phyloP scores from a whole-genome alignment of 108 stramenopile genomes.

The Nitzschia sp. region DNA sequence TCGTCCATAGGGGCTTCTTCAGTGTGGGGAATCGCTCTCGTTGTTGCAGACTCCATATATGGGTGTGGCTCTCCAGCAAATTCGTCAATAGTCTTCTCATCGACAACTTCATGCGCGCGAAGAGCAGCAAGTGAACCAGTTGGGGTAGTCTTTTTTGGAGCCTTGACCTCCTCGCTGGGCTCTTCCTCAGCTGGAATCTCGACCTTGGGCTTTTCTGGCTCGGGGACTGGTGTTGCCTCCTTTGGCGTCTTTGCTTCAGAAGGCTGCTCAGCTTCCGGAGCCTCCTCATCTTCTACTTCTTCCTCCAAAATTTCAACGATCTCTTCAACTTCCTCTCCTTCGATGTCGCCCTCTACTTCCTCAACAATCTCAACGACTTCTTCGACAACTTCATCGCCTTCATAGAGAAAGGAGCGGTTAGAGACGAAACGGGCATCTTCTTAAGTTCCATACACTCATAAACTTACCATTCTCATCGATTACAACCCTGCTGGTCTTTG shows the following conservation, averaged over 20 bases:
- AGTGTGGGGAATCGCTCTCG: not conserved
- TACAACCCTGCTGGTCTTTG: too few species aligned
- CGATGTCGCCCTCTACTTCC: slow-evolving; percentile 15
- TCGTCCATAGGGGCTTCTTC: slow-evolving; percentile 20
- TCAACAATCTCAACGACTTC: slow-evolving; percentile 21
- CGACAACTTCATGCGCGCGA: not conserved
- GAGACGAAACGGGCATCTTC: too few species aligned
- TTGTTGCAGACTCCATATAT: not conserved
- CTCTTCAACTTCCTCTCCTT: slow-evolving; percentile 17
- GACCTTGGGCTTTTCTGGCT: not conserved
- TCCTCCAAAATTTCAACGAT: slow-evolving; percentile 20
- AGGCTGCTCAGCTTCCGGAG: not conserved
- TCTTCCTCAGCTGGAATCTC: not conserved
- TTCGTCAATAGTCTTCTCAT: slow-evolving; percentile 4
- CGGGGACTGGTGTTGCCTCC: not conserved
- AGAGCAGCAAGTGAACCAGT: too few species aligned
- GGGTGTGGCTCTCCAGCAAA: slow-evolving; percentile 8
- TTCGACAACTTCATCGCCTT: not conserved
- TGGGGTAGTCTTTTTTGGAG: too few species aligned
- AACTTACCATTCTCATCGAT: too few species aligned
- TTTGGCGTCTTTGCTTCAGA: not conserved
- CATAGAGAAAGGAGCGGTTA: too few species aligned
- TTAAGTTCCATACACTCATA: too few species aligned
- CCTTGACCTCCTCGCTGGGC: too few species aligned
- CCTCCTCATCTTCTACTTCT: slow-evolving; percentile 16